Base-by-base conservation (phyloP, 257 asterid genomes). In the Verbascum thapsus region DNA sequence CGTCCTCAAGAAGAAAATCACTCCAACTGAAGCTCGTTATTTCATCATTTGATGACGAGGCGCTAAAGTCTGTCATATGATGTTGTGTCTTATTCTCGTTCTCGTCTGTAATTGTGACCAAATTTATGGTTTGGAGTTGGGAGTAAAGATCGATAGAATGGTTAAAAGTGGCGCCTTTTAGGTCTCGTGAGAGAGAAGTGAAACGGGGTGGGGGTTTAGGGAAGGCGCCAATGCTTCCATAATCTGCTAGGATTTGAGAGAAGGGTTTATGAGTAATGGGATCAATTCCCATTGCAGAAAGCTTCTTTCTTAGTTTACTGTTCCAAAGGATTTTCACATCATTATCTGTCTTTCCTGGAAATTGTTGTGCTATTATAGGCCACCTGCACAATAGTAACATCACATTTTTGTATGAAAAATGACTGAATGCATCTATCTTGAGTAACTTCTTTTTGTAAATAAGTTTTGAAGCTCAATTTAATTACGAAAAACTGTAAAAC, bases 191-290 rank as follows among this genome's bases (percentile, higher is more conserved):
- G 26, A 80, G 88, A 34, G 83, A 73, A 18, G 53, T 63, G 61
- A 81, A 71, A 5, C 80, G 83, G 0, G 83, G 72, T 40, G 77
- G 32, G 30, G 81, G 77, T 58, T 76, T 84, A 0, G 90, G 88
- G 55, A 85, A 80, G 41, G 90, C 87, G 1, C 96, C 90, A 6
- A 91, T 81, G 83, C 81, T 91, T 7, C 96, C 96, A 41, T 88
- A 88, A 52, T 91, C 96, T 0, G 96, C 86, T 0, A 86, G 91
- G 67, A 88, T 91, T 61, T 91, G 96, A 17, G 98, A 88, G 78
- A 84, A 91, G 6, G 98, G 96, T 53, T 84, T 86, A 59, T 88
- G 98, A 9, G 98, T 91, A 4, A 88, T 87, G 0, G 95, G 98
- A 78, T 91, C 98, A 19, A 91, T 91, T 30, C 98, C 96, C 85